A percentile compares a stretch with the other conserved stretches of the same genome.
phyloP scores from a whole-genome alignment of 2,329 filamentous ascomycete genomes.

The Didymella lethalis region DNA sequence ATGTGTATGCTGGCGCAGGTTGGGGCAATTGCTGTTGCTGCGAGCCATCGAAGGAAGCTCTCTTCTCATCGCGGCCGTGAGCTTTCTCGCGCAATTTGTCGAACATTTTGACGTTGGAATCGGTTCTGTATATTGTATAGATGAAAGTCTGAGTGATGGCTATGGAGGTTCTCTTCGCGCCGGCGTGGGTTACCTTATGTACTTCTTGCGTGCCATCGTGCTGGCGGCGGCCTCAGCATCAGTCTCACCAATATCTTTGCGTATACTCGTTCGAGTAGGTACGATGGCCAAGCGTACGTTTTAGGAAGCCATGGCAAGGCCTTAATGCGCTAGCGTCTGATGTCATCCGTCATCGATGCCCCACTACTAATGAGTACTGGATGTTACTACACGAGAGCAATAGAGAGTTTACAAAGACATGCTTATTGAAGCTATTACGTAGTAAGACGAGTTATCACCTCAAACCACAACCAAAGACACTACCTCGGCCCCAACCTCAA shows the following conservation, averaged over 20 bases:
- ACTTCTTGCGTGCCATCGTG: neutral
- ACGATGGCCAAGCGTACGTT: conserved; percentile 7
- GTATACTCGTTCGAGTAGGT: neutral
- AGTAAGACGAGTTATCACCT: too few species aligned
- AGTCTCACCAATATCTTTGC: neutral
- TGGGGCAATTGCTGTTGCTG: conserved; percentile 7
- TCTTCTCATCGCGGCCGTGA: conserved; percentile 23
- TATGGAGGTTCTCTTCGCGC: neutral
- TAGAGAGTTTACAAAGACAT: too few species aligned
- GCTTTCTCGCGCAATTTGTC: conserved; percentile 27
- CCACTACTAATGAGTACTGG: neutral
- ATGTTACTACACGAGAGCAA: neutral
- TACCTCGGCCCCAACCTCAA: neutral
- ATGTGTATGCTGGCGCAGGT: conserved; percentile 22
- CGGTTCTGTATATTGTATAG: neutral
- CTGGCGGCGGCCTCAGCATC: neutral
- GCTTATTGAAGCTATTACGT: too few species aligned
- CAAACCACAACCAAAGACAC: too few species aligned
- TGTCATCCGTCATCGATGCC: neutral
- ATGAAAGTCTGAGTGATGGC: neutral
- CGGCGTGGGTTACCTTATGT: conserved; percentile 7
- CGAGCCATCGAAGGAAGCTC: conserved; percentile 10
- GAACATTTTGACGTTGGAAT: conserved; percentile 15
- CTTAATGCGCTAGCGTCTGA: conserved; percentile 1
- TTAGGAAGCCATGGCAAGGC: neutral